These are phyloP conservation scores for Camellia sinensis DNA, from an alignment of 148 eudicot species.

Conservation along the genomic window DNA sequence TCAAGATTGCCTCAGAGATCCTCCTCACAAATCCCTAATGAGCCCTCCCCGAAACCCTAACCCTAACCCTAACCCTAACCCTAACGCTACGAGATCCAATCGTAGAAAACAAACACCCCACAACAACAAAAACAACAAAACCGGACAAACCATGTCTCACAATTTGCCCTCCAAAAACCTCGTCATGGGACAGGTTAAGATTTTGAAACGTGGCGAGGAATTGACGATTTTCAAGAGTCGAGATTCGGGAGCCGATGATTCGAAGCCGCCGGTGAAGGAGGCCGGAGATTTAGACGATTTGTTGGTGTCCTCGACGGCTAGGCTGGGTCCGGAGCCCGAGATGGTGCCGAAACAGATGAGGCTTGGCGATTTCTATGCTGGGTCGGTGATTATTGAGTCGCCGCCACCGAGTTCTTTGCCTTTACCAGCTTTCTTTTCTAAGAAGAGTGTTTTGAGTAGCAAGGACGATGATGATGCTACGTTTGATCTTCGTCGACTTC, in stretches of 20 bases:
- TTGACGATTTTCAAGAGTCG: constrained; percentile 11
- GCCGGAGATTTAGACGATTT: neutral
- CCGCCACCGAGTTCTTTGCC: constrained; percentile 58
- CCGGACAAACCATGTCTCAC: neutral
- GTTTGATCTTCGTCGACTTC: constrained; percentile 11
- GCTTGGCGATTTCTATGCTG: constrained; percentile 40
- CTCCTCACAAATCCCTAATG: constrained; percentile 5
- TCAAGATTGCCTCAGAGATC: neutral
- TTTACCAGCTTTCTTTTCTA: constrained; percentile 42
- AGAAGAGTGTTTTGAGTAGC: constrained; percentile 5
- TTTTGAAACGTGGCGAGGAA: constrained; percentile 46
- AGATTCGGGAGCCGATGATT: neutral
- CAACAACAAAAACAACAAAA: neutral
- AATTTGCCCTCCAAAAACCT: constrained; percentile 12
- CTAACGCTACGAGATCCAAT: constrained; percentile 25
- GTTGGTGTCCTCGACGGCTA: neutral
- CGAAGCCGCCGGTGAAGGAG: neutral
- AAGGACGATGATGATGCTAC: constrained; percentile 16
- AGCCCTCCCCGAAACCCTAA: constrained; percentile 8
- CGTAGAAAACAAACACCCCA: constrained; percentile 26
- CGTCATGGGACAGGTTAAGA: constrained; percentile 33
- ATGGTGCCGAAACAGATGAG: constrained; percentile 15
- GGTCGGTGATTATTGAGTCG: constrained; percentile 40
- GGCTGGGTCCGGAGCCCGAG: constrained; percentile 4
- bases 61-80: constrained; percentile 22